Evolutionary conservation across 2,329 filamentous ascomycete species (phyloP), one percentile per base, ranked within the genome.

Genomic region (Fusarium sp.): DNA sequence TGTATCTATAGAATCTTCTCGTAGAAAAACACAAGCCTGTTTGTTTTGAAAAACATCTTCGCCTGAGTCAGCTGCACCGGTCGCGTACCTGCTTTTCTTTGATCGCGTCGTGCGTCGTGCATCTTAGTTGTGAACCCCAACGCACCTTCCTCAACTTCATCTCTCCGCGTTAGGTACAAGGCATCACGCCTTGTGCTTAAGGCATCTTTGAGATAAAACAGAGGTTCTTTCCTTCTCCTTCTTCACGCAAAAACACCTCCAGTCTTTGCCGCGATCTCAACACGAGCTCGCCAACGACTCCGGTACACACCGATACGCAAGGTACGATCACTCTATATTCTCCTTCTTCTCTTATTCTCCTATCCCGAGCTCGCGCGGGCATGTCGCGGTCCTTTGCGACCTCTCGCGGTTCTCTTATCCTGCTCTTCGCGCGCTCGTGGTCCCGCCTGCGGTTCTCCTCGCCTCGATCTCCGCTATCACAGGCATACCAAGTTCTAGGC

Each of bases 61-160:
- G 63, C 67, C 33, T 43, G 13, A 69, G 64, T 52, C 58, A 75
- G 45, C 57, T 60, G 31, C 33, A 48, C 65, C 59, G 60, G 31
- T 56, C 16, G 31, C 45, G 24, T 29, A 58, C 31, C 33, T 58
- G 37, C 37, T 13, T 9, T 50, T n/a, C 37, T 27, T 65, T 20
- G 16, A 57, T 41, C 22, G 16, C n/a, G 43, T 31, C 29, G 29
- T 31, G 29, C 29, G 33, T 22, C 13, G 39, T 22, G 52, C 31
- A 43, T n/a, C 33, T 11, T 7, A 33, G 24, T 33, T 31, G 29
- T 61, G 39, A 71, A 64, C 67, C 41, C 43, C 24, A 60, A 22
- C 64, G 35, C 67, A 33, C 45, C 52, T 67, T 50, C 62, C 56
- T 68, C 37, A 50, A 62, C 63, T 50, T 29, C 24, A 37, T 57